Base-by-base conservation (phyloP, 2,329 filamentous ascomycete genomes). In the Colletotrichum shisoi region DNA sequence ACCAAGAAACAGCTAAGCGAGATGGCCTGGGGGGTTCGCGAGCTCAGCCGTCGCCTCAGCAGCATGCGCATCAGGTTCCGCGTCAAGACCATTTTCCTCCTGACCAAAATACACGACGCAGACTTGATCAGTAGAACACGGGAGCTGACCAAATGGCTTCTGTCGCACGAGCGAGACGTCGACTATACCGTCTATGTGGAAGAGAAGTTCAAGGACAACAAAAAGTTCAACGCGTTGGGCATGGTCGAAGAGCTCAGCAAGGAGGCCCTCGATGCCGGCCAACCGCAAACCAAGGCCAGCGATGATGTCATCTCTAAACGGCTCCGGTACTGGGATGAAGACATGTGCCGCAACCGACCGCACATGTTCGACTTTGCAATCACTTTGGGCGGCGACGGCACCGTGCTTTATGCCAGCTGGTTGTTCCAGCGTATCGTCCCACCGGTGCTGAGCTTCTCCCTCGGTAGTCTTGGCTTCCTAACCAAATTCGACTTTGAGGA, bases 1-100 rank as follows among this genome's bases (percentile, higher is more conserved):
- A 97, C 94, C 1, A 98, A 98, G 81, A 93, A 92, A 77, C 93
- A 99, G 78, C 84, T 99, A 48, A 93, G 91, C 15, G 95, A 98
- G 73, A 98, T 99, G 94, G 94, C 94, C 0, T 94, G 94, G 88
- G 94, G 94, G 31, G 95, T 98, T 65, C 85, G 95, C 54, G 93
- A 97, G 78, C 82, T 99, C 66, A 94, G 92, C 37, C 91, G 96
- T 74, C 90, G 92, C 68, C 80, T 98, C 67, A 91, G 92, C 58
- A 93, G 89, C 77, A 89, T 98, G 76, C 87, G 90, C 65, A 83
- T 99, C 69, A 91, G 90, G 76, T 87, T 97, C 71, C 89, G 90
- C 60, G 92, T 96, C 71, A 88, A 87, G 75, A 91, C 87, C 63
- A 89, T 99, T 37, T 96, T 98, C 74, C 81, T 99, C 39, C 82